A percentile compares a stretch with the other conserved stretches of the same genome.
These are phyloP conservation scores for Trichoderma afroharzianum DNA, from an alignment of 2,329 filamentous ascomycete genomes.

Conservation along the genomic window DNA sequence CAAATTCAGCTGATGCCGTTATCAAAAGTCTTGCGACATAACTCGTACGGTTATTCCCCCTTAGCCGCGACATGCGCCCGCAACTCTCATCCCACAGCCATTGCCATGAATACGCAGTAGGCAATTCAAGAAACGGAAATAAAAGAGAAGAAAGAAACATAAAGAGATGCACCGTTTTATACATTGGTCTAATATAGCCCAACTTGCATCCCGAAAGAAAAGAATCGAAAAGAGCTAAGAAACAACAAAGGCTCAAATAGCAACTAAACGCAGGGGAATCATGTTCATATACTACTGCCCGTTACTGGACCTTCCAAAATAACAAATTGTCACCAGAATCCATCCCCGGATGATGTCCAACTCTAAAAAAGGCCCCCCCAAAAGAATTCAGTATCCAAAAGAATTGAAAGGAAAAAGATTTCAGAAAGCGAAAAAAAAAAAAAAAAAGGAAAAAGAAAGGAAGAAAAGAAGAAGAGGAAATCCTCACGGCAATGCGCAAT, in stretches of 20 bases:
- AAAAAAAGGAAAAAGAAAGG: not conserved
- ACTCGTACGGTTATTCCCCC: not conserved
- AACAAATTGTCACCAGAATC: not conserved
- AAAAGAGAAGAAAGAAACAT: not conserved
- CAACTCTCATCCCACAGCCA: not conserved
- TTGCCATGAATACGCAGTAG: not conserved
- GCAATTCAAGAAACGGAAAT: not conserved
- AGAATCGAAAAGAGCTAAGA: not conserved
- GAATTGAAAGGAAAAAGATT: not conserved
- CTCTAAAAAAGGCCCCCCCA: not conserved
- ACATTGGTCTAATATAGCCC: not conserved
- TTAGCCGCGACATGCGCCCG: not conserved
- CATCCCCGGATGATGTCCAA: not conserved
- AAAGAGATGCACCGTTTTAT: not conserved
- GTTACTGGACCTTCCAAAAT: not conserved
- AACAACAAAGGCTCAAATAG: not conserved
- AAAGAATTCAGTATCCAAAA: not conserved
- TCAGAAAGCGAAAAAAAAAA: not conserved
- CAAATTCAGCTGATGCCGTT: not conserved
- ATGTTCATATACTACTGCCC: not conserved
- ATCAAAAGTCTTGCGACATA: not conserved
- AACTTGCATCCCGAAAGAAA: not conserved
- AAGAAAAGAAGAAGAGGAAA: not conserved
- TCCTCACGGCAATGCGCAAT: not conserved
- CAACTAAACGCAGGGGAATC: slow-evolving; percentile 1